Percentiles rank a stretch among this genome's conserved stretches.
These are phyloP conservation scores for Rhizophora apiculata DNA, from an alignment of 345 rosid species.

Conservation along the genomic window DNA sequence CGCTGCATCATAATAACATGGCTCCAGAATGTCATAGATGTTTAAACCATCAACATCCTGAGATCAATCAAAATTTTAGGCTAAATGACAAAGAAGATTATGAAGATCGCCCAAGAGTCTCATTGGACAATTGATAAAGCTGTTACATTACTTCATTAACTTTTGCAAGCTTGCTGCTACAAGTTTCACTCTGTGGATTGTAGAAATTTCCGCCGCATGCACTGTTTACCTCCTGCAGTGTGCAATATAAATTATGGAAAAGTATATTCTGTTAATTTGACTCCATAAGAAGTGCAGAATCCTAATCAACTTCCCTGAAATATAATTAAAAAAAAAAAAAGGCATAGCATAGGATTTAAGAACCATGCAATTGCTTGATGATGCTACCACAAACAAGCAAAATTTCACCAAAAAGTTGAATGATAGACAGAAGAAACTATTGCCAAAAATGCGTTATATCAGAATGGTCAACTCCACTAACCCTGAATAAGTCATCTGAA, in stretches of 20 bases:
- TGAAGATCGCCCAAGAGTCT: neutral
- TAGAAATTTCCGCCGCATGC: conserved; percentile 62
- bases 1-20: conserved; percentile 54
- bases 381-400: too few relatives aligned
- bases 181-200: conserved; percentile 14
- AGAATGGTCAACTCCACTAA: conserved; percentile 18
- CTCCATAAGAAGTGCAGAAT: neutral
- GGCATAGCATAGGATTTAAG: too few relatives aligned
- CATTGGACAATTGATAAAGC: conserved; percentile 3
- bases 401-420: too few relatives aligned
- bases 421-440: conserved; percentile 2
- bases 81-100: conserved; percentile 2
- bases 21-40: conserved; percentile 81
- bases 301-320: neutral
- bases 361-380: neutral
- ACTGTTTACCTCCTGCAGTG: conserved; percentile 51
- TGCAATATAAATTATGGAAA: conserved; percentile 12
- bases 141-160: conserved; percentile 46
- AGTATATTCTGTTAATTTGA: neutral
- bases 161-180: conserved; percentile 37
- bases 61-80: conserved; percentile 15
- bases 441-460: neutral
- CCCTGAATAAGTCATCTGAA: conserved; percentile 71
- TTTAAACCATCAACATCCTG: conserved; percentile 57
- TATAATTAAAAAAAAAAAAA: neutral